Evolutionary conservation across 2,329 filamentous ascomycete genomes (phyloP), one percentile per base, ranked within the genome.

Genomic region (Neofusicoccum umdonicola): DNA sequence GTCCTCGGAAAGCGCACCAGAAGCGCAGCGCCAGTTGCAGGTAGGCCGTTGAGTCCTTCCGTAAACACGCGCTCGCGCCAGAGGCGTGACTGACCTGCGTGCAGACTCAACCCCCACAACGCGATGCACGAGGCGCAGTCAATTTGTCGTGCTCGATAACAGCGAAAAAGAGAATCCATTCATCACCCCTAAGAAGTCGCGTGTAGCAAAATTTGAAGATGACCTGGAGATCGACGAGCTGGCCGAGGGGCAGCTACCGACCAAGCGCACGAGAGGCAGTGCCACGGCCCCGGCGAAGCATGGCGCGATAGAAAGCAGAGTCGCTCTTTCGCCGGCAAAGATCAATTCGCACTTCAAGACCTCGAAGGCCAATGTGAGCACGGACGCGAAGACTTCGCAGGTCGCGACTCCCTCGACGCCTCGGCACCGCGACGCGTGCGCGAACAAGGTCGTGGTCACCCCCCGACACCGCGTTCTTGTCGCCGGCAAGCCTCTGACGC

Each of bases 391-490:
- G 70, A 66, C 69, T 70, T 48, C 72, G 22, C 66, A 72, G 58
- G 62, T 65, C 31, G 65, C 69, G 6, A 79, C 88, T 2, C 91
- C 91, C 1, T 86, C 87, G 22, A 93, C 91, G 11, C 88, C 91
- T 31, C 85, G 92, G 69, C 90, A 92, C 73, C 87, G 90, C 76
- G 90, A 97, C 87, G 92, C 86, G 54, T 84, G 94, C 66, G 85
- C 87, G 60, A 85, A 87, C 69, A 84, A 83, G 67, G 84, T 88
- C 19, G 90, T 90, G 2, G 84, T 89, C 63, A 97, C 94, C 4
- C 94, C 94, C 48, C 88, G 91, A 65, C 93, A 96, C 76, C 87
- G 91, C 64, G 89, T 97, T 65, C 89, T 91, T 79, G 87, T 93
- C 12, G 85, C 86, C 41, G 91, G 89, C 68, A 91, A 87, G 72